Evolutionary conservation across 1,284 basidiomycete species (phyloP), one percentile per base, ranked within the genome.

Genomic region (Pseudozyma flocculosa): DNA sequence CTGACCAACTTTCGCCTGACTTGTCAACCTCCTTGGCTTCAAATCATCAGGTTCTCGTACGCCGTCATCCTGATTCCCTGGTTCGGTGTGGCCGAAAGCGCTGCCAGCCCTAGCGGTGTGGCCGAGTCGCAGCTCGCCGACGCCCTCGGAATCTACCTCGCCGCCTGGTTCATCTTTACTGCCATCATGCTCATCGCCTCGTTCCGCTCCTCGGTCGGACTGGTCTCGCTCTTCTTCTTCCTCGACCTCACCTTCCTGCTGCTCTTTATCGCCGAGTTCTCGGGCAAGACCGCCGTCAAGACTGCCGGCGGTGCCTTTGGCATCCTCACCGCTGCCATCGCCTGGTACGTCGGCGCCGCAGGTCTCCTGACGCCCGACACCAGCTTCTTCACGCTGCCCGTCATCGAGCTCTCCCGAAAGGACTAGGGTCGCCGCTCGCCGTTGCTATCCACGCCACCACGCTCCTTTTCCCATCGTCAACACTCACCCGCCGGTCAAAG

Each of bases 181-280:
- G 61, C 62, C 15, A 54, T 72, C 45, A 54, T 71, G 58, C 42
- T 72, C 15, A 23, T 70, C 15, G 68, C 67, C 24, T 65, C 62
- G 10, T 60, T 74, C 53, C 50, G 71, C 18, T 68, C 68, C 4
- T 68, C 64, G 11, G 59, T 73, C 17, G 72, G 58, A 19, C 56
- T 77, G 32, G 68, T 86, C 40, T 70, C 82, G 3, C 82, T 94
- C 24, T 88, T 96, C 80, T 82, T 84, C 76, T 85, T 85, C 81
- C 84, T 95, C 5, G 82, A 85, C 26, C 61, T 83, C 34, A 82
- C 81, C 11, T 84, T 83, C 77, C 71, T 80, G 46, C 57, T 82
- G 1, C 64, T 69, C 44, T 81, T 61, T 55, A 63, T 78, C 26
- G 51, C 59, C 21, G 64, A 71, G 41, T 49, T 74, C 21, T 61